Conservation (phyloP, 2,329 filamentous ascomycete species). For the Aureobasidium sp. region DNA sequence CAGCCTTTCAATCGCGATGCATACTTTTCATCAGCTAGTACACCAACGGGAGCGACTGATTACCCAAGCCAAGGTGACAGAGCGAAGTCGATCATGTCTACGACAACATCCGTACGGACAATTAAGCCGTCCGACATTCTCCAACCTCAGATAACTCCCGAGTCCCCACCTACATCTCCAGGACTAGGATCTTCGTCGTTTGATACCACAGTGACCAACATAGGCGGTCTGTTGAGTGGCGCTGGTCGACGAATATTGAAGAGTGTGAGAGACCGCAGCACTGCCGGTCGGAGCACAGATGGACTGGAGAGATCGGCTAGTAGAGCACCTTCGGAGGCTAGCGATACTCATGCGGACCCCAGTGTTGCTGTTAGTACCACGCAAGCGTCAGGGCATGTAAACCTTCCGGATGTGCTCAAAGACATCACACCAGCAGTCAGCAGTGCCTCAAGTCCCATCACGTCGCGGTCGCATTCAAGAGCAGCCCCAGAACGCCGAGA, state of each 20-base stretch:
- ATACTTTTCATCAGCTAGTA: slow-evolving; percentile 10
- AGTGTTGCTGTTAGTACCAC: slow-evolving; percentile 58
- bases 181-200: slow-evolving; percentile 40
- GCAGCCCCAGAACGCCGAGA: slow-evolving; percentile 10
- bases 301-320: slow-evolving; percentile 57
- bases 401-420: slow-evolving; percentile 44
- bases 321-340: slow-evolving; percentile 49
- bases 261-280: slow-evolving; percentile 35
- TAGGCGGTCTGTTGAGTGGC: slow-evolving; percentile 41
- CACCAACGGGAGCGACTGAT: slow-evolving; percentile 17
- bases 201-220: slow-evolving; percentile 35
- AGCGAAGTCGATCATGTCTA: slow-evolving; percentile 36
- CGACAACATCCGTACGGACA: slow-evolving; percentile 39
- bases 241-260: slow-evolving; percentile 42
- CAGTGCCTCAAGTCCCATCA: slow-evolving; percentile 26
- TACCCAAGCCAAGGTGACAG: slow-evolving; percentile 31
- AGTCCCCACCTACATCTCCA: slow-evolving; percentile 36
- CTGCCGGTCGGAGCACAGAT: slow-evolving; percentile 42
- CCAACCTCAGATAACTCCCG: slow-evolving; percentile 21
- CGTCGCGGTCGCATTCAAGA: slow-evolving; percentile 22
- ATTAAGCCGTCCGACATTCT: slow-evolving; percentile 36
- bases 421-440: slow-evolving; percentile 32
- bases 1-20: slow-evolving; percentile 16
- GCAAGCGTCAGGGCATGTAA: slow-evolving; percentile 53
- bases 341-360: slow-evolving; percentile 58